A percentile compares a stretch with the other conserved stretches of the same genome.
phyloP scores from a whole-genome alignment of 371 early-diverging fungal genomes.

The Circinella minor region DNA sequence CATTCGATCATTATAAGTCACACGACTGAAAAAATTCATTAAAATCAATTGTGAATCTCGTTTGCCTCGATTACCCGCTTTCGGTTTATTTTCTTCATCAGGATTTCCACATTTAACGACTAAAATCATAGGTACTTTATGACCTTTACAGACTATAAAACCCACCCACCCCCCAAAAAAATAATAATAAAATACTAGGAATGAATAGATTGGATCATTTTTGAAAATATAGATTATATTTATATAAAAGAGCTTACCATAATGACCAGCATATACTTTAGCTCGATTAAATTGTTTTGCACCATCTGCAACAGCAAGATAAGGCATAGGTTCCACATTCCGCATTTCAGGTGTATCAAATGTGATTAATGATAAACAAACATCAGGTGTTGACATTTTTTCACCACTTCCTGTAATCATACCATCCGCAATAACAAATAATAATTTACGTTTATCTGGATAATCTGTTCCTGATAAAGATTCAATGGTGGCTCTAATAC shows the following conservation, averaged over 20 bases:
- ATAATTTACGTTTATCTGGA: slow-evolving; percentile 86
- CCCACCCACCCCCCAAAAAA: no score
- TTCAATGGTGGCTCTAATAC: slow-evolving; percentile 88
- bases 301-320: slow-evolving; percentile 88
- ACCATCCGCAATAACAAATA: slow-evolving; percentile 91
- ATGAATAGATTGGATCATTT: no score
- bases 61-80: slow-evolving; percentile 93
- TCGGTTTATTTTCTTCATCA: slow-evolving; percentile 68
- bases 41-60: slow-evolving; percentile 93
- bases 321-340: slow-evolving; percentile 69
- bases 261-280: slow-evolving; percentile 92
- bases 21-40: slow-evolving; percentile 90
- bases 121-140: slow-evolving; percentile 71
- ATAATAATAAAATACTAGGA: no score
- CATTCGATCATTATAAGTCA: slow-evolving; percentile 83
- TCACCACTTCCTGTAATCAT: slow-evolving; percentile 85
- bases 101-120: slow-evolving; percentile 86
- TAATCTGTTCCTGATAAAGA: slow-evolving; percentile 89
- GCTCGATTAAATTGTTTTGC: slow-evolving; percentile 85
- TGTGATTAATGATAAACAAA: slow-evolving; percentile 67
- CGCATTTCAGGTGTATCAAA: slow-evolving; percentile 58
- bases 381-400: slow-evolving; percentile 77
- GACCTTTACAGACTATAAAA: slow-evolving; percentile 47
- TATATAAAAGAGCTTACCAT: slow-evolving; percentile 33
- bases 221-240: no score